These are phyloP conservation scores for Meripilus lineatus DNA, from an alignment of 1,284 basidiomycete genomes.

Conservation along the genomic window DNA sequence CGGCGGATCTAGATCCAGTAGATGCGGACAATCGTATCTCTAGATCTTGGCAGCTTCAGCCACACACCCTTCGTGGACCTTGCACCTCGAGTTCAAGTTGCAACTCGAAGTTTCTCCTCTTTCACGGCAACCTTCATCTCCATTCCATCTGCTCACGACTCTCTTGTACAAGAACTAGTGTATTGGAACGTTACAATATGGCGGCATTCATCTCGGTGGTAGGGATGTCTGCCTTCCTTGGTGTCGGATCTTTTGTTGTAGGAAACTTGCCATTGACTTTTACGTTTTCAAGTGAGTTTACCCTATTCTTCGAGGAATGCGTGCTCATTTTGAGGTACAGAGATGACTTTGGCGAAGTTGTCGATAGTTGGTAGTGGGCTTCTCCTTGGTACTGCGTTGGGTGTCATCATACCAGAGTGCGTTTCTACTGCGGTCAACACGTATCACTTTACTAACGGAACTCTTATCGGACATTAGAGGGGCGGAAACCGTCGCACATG, in stretches of 20 bases:
- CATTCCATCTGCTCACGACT: too few species aligned
- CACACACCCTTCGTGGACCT: too few species aligned
- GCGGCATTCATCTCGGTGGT: slow-evolving; percentile 9
- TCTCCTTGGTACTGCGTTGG: slow-evolving; percentile 83
- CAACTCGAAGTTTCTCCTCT: too few species aligned
- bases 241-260: slow-evolving; percentile 63
- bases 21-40: too few species aligned
- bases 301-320: background rate
- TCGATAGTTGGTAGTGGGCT: slow-evolving; percentile 79
- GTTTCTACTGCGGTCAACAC: slow-evolving; percentile 24
- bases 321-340: slow-evolving; percentile 28
- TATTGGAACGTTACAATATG: too few species aligned
- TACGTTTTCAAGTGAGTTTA: slow-evolving; percentile 63
- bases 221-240: slow-evolving; percentile 58
- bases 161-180: too few species aligned
- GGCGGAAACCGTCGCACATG: slow-evolving; percentile 47
- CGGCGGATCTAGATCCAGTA: too few species aligned
- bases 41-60: too few species aligned
- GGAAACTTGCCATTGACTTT: slow-evolving; percentile 76
- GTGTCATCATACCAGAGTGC: slow-evolving; percentile 90
- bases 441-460: background rate
- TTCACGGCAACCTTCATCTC: too few species aligned
- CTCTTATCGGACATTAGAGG: slow-evolving; percentile 38
- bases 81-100: too few species aligned
- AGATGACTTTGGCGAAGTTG: slow-evolving; percentile 52